A percentile compares a stretch with the other conserved stretches of the same genome.
Evolutionary conservation across 225 moss, liverwort and hornwort species (phyloP).

Genomic region (Asterella californica): DNA sequence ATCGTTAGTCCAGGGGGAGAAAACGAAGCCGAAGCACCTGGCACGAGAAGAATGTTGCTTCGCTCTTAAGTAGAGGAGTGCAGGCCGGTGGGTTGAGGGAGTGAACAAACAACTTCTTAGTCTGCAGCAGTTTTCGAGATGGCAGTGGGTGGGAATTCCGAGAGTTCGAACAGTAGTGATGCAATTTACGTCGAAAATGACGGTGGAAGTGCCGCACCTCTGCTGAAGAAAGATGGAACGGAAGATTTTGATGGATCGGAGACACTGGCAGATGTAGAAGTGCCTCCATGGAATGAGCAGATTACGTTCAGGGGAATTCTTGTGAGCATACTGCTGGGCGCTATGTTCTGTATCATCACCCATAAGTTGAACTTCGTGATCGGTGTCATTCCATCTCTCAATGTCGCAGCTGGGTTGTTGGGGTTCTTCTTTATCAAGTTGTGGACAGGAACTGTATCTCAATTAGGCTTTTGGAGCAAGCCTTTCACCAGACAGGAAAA

Average conservation of each 20-base stretch:
- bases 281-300: constrained; percentile 46
- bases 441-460: constrained; percentile 44
- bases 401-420: constrained; percentile 47
- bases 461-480: constrained; percentile 42
- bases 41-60: background rate
- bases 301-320: constrained; percentile 46
- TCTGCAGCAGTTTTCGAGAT: background rate
- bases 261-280: constrained; percentile 38
- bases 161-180: background rate
- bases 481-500: constrained; percentile 61
- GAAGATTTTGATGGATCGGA: background rate
- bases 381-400: constrained; percentile 51
- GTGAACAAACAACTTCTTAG: background rate
- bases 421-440: constrained; percentile 47
- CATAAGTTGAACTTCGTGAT: constrained; percentile 46
- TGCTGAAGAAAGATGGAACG: constrained; percentile 16
- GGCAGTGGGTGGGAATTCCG: background rate
- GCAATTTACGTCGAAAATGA: background rate
- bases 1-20: no score
- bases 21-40: background rate
- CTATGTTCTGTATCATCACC: constrained; percentile 44
- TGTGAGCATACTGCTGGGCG: constrained; percentile 40
- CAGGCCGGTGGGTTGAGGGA: background rate
- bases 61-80: background rate
- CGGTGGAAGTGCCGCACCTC: background rate